Conservation (phyloP, 2,329 filamentous ascomycete genomes). For the Talaromyces funiculosus region DNA sequence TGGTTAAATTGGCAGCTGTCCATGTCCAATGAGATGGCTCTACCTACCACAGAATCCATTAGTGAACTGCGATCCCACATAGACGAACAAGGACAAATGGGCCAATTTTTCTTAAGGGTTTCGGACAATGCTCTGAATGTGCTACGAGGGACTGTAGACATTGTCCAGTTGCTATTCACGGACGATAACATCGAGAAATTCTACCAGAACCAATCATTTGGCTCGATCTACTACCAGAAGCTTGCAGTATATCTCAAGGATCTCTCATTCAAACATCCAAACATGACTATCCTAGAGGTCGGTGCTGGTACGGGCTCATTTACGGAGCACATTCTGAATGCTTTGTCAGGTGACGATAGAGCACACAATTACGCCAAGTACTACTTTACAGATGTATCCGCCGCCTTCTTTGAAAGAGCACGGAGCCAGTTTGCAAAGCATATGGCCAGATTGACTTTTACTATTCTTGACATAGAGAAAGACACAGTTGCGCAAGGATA, state of each 20-base stretch:
- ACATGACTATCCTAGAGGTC: conserved; percentile 53
- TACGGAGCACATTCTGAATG: conserved; percentile 6
- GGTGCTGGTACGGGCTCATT: conserved; percentile 20
- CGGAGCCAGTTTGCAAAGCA: conserved; percentile 4
- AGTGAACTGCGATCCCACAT: neutral
- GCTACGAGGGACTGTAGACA: neutral
- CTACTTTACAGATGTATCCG: conserved; percentile 21
- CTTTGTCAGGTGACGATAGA: neutral
- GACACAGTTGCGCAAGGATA: conserved; percentile 27
- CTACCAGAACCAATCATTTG: neutral
- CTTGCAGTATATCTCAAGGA: neutral
- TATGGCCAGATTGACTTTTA: conserved; percentile 20
- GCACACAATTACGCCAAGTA: neutral
- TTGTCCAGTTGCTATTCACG: neutral
- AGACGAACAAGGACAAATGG: neutral
- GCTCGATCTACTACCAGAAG: neutral
- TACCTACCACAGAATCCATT: neutral
- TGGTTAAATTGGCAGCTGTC: neutral
- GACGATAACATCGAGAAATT: neutral
- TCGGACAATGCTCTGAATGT: neutral
- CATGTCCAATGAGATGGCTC: neutral
- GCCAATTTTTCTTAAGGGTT: neutral
- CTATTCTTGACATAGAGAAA: conserved; percentile 25
- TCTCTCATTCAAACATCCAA: neutral
- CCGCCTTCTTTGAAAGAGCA: conserved; percentile 17